Conservation (phyloP, 129 eudicot genomes). For the Arctium minus region DNA sequence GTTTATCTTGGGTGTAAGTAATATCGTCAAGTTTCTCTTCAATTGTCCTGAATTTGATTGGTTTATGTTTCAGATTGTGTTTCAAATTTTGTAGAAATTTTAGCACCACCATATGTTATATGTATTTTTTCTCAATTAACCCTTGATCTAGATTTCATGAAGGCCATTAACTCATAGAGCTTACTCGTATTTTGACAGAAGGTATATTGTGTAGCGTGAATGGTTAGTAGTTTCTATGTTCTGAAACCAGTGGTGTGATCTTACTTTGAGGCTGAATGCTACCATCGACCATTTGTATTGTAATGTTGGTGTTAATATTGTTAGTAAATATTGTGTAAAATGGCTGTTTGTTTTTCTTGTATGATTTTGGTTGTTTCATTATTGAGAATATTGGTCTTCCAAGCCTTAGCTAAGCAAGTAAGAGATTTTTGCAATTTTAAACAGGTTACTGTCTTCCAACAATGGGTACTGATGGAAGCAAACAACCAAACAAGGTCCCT, state of each 20-base stretch:
- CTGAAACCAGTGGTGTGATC: too few relatives aligned
- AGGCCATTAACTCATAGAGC: not conserved
- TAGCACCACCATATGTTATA: not conserved
- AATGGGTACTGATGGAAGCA: slow-evolving; percentile 39
- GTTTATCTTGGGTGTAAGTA: not conserved
- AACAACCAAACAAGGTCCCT: slow-evolving; percentile 24
- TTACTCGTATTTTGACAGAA: not conserved
- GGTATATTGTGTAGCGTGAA: not conserved
- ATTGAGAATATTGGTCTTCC: not conserved
- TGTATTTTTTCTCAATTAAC: not conserved
- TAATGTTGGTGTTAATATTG: too few relatives aligned
- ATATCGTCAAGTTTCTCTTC: not conserved
- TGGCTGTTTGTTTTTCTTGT: not conserved
- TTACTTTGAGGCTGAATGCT: too few relatives aligned
- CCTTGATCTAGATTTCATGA: not conserved
- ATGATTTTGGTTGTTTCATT: not conserved
- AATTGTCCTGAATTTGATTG: not conserved
- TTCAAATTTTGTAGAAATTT: not conserved
- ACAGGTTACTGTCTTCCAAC: slow-evolving; percentile 1
- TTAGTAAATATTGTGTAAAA: not conserved
- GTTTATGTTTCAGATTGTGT: not conserved
- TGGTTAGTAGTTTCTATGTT: not conserved
- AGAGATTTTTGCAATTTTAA: not conserved
- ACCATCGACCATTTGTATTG: not conserved
- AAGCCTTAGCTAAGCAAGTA: not conserved